phyloP scores from a whole-genome alignment of 140 eudicot species.

The Senecio squalidus region DNA sequence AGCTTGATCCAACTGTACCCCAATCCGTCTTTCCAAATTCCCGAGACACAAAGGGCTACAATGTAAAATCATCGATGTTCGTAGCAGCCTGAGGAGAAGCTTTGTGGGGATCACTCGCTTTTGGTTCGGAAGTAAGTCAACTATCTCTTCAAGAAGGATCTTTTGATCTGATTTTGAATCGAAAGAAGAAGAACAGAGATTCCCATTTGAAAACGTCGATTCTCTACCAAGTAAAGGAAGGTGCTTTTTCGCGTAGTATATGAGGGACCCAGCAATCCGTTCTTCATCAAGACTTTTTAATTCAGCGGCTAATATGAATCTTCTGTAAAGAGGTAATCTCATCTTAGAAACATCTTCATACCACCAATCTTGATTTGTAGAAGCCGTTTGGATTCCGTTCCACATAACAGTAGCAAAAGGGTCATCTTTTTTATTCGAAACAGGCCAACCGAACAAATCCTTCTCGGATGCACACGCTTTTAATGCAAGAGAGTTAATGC shows the following conservation, averaged over 20 bases:
- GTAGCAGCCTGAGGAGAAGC: slow-evolving; percentile 48
- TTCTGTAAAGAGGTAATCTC: slow-evolving; percentile 42
- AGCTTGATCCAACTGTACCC: slow-evolving; percentile 65
- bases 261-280: slow-evolving; percentile 47
- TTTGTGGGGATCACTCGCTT: slow-evolving; percentile 46
- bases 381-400: slow-evolving; percentile 50
- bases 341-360: slow-evolving; percentile 55
- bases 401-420: slow-evolving; percentile 36
- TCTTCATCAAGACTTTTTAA: slow-evolving; percentile 42
- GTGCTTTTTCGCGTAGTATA: slow-evolving; percentile 54
- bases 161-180: slow-evolving; percentile 52
- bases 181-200: slow-evolving; percentile 27
- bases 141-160: slow-evolving; percentile 55
- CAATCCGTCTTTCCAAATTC: slow-evolving; percentile 47
- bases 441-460: slow-evolving; percentile 39
- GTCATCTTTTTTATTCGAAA: slow-evolving; percentile 26
- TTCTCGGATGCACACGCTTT: slow-evolving; percentile 47
- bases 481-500: slow-evolving; percentile 51
- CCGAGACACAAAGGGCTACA: slow-evolving; percentile 43
- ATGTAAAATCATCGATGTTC: slow-evolving; percentile 52
- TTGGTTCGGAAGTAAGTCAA: slow-evolving; percentile 50
- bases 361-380: slow-evolving; percentile 66
- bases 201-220: slow-evolving; percentile 32
- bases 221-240: slow-evolving; percentile 57
- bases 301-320: slow-evolving; percentile 41